Percentiles rank a stretch among this genome's conserved stretches.
These are phyloP conservation scores for Naegleria gruberi DNA, from an alignment of 208 protist species.

Conservation along the genomic window DNA sequence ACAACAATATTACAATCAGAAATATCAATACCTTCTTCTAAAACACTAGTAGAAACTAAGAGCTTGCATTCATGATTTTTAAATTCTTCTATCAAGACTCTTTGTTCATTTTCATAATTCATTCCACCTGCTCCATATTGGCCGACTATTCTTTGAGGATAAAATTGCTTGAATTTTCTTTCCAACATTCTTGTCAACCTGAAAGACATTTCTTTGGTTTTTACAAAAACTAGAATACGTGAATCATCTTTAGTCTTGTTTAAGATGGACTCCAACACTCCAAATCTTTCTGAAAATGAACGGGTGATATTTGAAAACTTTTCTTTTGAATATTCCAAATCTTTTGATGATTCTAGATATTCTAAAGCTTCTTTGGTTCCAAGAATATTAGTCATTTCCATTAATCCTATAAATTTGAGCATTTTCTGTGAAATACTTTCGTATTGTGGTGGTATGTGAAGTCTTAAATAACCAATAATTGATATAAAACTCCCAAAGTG, in stretches of 20 bases:
- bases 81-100: constrained; percentile 42
- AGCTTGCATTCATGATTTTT: constrained; percentile 38
- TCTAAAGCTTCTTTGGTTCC: background rate
- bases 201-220: background rate
- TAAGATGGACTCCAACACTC: background rate
- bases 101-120: constrained; percentile 36
- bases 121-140: background rate
- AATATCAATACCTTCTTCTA: constrained; percentile 65
- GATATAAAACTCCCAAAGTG: no score
- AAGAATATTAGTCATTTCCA: background rate
- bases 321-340: no score
- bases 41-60: constrained; percentile 59
- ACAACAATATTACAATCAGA: constrained; percentile 55
- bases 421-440: background rate
- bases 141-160: background rate
- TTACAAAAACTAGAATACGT: background rate
- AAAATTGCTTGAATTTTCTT: background rate
- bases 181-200: background rate
- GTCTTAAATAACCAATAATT: background rate
- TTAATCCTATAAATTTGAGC: background rate
- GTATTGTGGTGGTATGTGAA: background rate
- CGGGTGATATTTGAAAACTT: no score
- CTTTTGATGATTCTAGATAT: background rate
- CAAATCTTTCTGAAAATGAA: no score
- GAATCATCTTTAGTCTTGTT: background rate